phyloP scores from a whole-genome alignment of 73 alveolate genomes.

The Effrenium voratum region DNA sequence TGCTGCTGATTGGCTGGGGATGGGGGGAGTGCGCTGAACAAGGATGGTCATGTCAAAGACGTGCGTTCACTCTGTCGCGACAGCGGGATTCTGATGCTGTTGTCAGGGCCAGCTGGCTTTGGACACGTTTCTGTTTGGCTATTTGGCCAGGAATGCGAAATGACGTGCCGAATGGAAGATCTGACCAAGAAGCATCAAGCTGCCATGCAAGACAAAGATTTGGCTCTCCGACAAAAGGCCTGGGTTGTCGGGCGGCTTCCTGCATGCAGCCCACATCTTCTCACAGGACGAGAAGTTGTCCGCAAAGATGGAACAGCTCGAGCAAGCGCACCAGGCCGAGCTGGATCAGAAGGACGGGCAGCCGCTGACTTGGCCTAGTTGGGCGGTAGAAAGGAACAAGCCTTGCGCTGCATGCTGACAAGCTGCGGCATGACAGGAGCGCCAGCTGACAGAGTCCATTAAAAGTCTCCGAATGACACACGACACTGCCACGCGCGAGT shows the following conservation, averaged over 20 bases:
- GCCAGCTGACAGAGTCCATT: not conserved
- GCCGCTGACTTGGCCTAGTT: not conserved
- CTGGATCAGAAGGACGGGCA: not conserved
- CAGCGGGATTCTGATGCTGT: too few relatives aligned
- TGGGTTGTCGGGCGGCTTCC: not conserved
- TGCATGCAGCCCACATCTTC: not conserved
- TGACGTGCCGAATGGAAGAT: not conserved
- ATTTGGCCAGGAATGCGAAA: not conserved
- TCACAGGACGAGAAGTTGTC: constrained; percentile 36
- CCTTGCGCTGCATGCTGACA: not conserved
- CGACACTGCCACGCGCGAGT: not conserved
- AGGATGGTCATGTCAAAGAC: too few relatives aligned
- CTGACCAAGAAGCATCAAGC: not conserved
- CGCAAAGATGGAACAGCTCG: not conserved
- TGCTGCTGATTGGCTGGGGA: too few relatives aligned
- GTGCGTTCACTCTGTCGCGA: too few relatives aligned
- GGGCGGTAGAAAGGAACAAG: not conserved
- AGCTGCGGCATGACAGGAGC: not conserved
- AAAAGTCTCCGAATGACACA: not conserved
- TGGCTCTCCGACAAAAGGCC: not conserved
- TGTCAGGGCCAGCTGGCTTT: too few relatives aligned
- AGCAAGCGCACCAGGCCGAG: not conserved
- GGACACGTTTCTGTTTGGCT: not conserved
- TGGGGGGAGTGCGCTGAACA: too few relatives aligned
- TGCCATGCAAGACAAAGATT: not conserved